phyloP scores from a whole-genome alignment of 1,284 basidiomycete genomes.

The Golubevia sp. region DNA sequence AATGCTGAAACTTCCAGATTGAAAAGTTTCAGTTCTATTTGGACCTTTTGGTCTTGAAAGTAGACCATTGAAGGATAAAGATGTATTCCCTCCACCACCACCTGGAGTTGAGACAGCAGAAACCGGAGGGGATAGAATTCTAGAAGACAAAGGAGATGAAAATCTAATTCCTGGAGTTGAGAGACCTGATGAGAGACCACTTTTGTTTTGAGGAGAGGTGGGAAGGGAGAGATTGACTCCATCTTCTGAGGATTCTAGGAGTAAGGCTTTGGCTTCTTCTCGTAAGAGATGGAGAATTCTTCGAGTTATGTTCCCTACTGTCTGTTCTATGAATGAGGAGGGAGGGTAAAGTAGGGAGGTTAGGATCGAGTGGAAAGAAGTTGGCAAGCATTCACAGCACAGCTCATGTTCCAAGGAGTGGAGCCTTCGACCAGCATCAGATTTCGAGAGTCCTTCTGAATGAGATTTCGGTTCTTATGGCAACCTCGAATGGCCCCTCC shows the following conservation, averaged over 20 bases:
- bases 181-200: neutral
- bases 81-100: no score
- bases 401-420: no score
- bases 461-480: no score
- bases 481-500: no score
- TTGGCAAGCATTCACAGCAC: no score
- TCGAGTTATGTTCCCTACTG: conserved; percentile 89
- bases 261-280: conserved; percentile 69
- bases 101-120: neutral
- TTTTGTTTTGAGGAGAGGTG: neutral
- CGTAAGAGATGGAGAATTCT: conserved; percentile 88
- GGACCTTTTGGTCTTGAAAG: no score
- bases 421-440: no score
- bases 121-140: neutral
- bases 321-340: conserved; percentile 72
- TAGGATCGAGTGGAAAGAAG: conserved; percentile 1
- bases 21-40: no score
- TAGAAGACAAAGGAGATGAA: neutral
- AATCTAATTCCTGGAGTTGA: neutral
- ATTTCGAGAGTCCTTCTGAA: no score
- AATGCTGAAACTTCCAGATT: conserved; percentile 31
- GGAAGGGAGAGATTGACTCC: neutral
- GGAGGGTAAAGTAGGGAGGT: neutral
- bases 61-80: neutral
- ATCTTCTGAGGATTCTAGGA: neutral